Evolutionary conservation across 257 asterid species (phyloP).

Genomic region (Scutellaria baicalensis): DNA sequence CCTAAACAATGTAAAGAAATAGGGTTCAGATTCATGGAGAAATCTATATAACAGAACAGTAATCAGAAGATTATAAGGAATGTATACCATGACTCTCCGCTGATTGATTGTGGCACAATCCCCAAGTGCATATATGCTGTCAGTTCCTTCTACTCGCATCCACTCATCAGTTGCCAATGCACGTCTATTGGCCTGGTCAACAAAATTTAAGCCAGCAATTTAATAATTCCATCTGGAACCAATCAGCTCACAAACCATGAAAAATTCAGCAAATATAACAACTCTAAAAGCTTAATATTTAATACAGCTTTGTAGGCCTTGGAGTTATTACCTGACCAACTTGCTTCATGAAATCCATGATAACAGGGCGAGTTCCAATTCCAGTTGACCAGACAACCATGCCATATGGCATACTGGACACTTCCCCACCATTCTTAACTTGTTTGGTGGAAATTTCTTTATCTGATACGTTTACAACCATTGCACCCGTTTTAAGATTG

Average conservation of each 20-base stretch:
- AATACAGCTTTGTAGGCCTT: constrained; percentile 2
- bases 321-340: constrained; percentile 75
- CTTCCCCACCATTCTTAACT: constrained; percentile 59
- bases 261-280: neutral
- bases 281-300: neutral
- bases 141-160: constrained; percentile 77
- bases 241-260: neutral
- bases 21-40: neutral
- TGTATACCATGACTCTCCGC: constrained; percentile 76
- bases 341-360: constrained; percentile 78
- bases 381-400: constrained; percentile 99
- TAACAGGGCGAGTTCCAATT: constrained; percentile 91
- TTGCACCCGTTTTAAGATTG: constrained; percentile 73
- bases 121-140: constrained; percentile 74
- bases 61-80: neutral
- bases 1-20: constrained; percentile 29
- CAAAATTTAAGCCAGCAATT: neutral
- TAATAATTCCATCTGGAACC: neutral
- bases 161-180: constrained; percentile 93
- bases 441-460: constrained; percentile 75
- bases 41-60: neutral
- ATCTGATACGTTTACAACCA: constrained; percentile 88
- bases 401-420: constrained; percentile 78
- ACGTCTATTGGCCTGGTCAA: constrained; percentile 64
- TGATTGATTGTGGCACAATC: constrained; percentile 95